These are phyloP conservation scores for Aspergillus tamarii DNA, from an alignment of 2,329 filamentous ascomycete genomes.

Conservation along the genomic window DNA sequence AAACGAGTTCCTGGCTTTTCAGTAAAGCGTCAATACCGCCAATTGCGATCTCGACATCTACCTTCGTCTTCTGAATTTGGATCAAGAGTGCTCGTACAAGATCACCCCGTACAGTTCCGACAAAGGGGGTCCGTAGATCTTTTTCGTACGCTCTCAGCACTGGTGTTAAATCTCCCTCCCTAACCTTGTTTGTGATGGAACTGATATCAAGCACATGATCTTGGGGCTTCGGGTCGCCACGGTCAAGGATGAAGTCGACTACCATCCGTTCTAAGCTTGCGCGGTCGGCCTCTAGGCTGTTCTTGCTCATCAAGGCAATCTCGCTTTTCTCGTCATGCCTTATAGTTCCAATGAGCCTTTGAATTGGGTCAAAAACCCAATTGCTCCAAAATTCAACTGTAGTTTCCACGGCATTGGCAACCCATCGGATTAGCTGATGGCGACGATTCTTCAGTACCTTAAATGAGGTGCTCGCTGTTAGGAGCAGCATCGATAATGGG, in stretches of 20 bases:
- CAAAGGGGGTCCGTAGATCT: conserved; percentile 79
- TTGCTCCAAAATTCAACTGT: conserved; percentile 90
- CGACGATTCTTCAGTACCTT: conserved; percentile 74
- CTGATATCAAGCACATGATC: conserved; percentile 63
- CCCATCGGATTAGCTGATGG: conserved; percentile 78
- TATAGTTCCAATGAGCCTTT: conserved; percentile 86
- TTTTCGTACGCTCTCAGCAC: conserved; percentile 90
- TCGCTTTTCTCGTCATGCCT: conserved; percentile 90
- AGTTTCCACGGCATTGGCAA: conserved; percentile 76
- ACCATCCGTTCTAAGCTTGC: conserved; percentile 97
- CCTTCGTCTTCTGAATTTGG: conserved; percentile 98
- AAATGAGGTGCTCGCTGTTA: conserved; percentile 87
- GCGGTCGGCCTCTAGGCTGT: conserved; percentile 85
- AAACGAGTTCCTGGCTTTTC: conserved; percentile 95
- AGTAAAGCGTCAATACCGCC: conserved; percentile 92
- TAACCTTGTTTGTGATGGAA: conserved; percentile 76
- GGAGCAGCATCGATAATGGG: conserved; percentile 68
- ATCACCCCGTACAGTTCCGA: conserved; percentile 82
- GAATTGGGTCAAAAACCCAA: conserved; percentile 86
- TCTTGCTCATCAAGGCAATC: conserved; percentile 94
- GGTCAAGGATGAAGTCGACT: conserved; percentile 88
- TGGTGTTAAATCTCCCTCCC: conserved; percentile 89
- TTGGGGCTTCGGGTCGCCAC: conserved; percentile 61
- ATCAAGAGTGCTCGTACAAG: conserved; percentile 88
- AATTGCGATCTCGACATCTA: conserved; percentile 94